Evolutionary conservation across 805 yeast genomes (phyloP), one percentile per base, ranked within the genome.

Genomic region (Metschnikowia henanensis): DNA sequence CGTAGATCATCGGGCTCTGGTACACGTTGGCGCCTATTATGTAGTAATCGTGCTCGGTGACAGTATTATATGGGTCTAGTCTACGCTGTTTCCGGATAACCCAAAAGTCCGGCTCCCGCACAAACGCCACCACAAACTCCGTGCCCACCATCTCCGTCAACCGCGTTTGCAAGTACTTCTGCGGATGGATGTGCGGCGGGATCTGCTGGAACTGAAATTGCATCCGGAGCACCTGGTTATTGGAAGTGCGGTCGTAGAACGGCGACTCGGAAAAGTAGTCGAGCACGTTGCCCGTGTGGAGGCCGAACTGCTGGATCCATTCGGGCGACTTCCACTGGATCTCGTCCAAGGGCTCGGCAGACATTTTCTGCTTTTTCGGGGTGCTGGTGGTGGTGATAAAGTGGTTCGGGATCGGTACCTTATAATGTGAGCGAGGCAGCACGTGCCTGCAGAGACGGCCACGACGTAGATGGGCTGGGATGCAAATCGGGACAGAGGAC

Each of bases 241-340:
- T 94, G 35, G 97, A 86, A 1, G 95, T 81, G 52, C 97, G 77
- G 61, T 92, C 97, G 61, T 87, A 94, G 66, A 92, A 95, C 1
- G 99, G 99, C 2, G 96, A 87, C 55, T 88, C 87, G 4, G 97
- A 73, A 59, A 94, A 91, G 65, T 94, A 94, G 47, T 94, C 98
- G 17, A 94, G 75, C 1, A 94, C 97, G 59, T 91, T 94, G 41
- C 83, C 95, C 0, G 95, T 86, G 35, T 90, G 76, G 19, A 94
- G 76, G 0, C 96, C 97, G 61, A 82, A 83, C 41, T 83, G 79
- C 60, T 90, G 96, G 51, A 94, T 89, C 95, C 97, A 94, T 64
- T 94, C 99, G 1, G 99, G 98, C 3, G 94, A 84, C 52, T 91
- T 80, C 99, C 99, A 94, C 62, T 91, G 98, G 32, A 94, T 75